Base-by-base conservation (phyloP, 2,329 filamentous ascomycete species). In the Fusarium kyushuense region DNA sequence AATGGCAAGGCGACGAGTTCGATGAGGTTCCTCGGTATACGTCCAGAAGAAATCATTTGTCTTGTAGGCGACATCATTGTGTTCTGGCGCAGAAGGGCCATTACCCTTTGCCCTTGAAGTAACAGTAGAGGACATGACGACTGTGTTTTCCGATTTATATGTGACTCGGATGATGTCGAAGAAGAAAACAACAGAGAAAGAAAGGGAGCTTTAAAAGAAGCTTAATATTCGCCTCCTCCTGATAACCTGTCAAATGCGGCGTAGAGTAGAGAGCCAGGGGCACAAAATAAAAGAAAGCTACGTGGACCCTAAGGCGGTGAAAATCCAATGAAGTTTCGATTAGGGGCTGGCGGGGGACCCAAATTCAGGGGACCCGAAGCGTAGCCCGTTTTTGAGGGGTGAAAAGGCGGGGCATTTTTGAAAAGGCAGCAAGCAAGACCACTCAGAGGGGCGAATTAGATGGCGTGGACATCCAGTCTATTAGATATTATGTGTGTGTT, bases 1-100 rank as follows among this genome's bases (percentile, higher is more conserved):
- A 75, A 99, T 99, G 65, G 94, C 93, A 73, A 95, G 88, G 58
- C 96, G 88, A 72, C 96, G 86, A 32, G 95, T 96, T 72, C 94
- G 89, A 81, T 99, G 96, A 65, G 96, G 96, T 81, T 99, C 96
- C 79, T 99, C 96, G 12, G 96, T 97, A 78, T 99, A 98, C 40
- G 96, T 97, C 96, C 96, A 98, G 83, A 97, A 97, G 85, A 98
- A 98, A 78, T 86, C 79, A 60, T 82, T 75, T 58, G 81, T 76
- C 48, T 75, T 67, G 23, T 73, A 65, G 36, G 69, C 49, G 33
- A 47, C 64, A 19, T 73, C 63, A n/a, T 70, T 58, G 41, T 64
- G 54, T n/a, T 58, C 61, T 5, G 27, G 45, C 36, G 55, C 51
- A 16, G 58, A 54, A 35, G 62, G 63, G 51, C 62, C 71, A 38